These are phyloP conservation scores for Penicillium lividum DNA, from an alignment of 495 filamentous ascomycete species.

Conservation along the genomic window DNA sequence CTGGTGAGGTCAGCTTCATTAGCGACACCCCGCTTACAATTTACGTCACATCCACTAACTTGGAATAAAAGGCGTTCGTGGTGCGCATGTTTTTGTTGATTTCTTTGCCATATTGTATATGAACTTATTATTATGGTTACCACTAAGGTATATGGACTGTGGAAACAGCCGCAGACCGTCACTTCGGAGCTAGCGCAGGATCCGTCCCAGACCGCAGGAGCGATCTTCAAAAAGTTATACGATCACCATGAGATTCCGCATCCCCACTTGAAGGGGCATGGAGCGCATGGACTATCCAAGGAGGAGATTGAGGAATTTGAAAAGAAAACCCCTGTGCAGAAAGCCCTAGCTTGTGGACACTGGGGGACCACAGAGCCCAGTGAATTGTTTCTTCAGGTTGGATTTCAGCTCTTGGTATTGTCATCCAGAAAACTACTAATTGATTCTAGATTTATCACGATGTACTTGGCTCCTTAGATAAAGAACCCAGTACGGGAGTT, in stretches of 20 bases:
- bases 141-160: conserved; percentile 6
- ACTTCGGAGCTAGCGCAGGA: conserved; percentile 6
- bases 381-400: conserved; percentile 63
- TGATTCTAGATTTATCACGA: conserved; percentile 61
- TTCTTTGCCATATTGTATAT: neutral
- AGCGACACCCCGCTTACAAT: neutral
- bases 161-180: conserved; percentile 6
- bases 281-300: conserved; percentile 7
- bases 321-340: conserved; percentile 46
- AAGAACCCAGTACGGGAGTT: conserved; percentile 55
- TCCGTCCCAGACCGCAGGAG: conserved; percentile 1
- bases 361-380: conserved; percentile 66
- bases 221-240: conserved; percentile 1
- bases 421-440: neutral
- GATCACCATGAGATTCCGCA: conserved; percentile 3
- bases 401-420: neutral
- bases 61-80: neutral
- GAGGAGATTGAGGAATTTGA: conserved; percentile 23
- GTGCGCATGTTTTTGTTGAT: neutral
- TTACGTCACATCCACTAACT: neutral
- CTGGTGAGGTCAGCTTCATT: neutral
- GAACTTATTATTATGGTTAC: neutral
- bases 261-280: neutral
- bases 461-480: conserved; percentile 60
- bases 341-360: conserved; percentile 60